Percentiles rank a stretch among this genome's conserved stretches.
Conservation (phyloP, 176 grass and related monocot species). For the Zizania latifolia region DNA sequence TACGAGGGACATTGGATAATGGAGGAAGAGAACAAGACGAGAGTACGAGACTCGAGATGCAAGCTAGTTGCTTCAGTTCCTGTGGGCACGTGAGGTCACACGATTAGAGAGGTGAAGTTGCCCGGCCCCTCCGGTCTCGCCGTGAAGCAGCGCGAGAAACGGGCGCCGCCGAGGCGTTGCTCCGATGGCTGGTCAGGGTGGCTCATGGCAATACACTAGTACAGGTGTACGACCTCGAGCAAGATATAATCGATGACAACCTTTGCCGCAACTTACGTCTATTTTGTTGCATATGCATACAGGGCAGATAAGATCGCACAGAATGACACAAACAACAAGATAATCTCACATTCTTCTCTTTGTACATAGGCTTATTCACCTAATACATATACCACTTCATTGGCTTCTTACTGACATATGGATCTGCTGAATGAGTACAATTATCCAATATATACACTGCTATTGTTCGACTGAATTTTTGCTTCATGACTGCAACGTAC, state of each 20-base stretch:
- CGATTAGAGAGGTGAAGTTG: not conserved
- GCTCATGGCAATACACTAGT: constrained; percentile 25
- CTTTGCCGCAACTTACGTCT: not conserved
- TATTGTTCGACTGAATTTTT: not conserved
- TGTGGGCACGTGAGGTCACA: not conserved
- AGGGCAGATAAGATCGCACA: not conserved
- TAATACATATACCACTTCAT: not conserved
- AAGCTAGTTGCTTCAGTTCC: not conserved
- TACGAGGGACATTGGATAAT: not conserved
- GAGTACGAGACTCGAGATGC: no score
- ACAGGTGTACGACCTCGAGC: not conserved
- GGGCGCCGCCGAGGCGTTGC: not conserved
- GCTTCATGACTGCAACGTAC: not conserved
- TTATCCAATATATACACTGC: no score
- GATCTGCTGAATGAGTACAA: not conserved
- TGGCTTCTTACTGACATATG: not conserved
- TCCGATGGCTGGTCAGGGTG: not conserved
- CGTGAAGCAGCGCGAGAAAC: not conserved
- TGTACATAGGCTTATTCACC: not conserved
- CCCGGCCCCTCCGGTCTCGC: no score
- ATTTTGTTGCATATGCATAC: not conserved
- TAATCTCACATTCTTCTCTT: not conserved
- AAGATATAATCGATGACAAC: not conserved
- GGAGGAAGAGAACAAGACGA: not conserved
- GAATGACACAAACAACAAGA: not conserved